Base-by-base conservation (phyloP, 75 land plant genomes). In the Sequoia sempervirens region DNA sequence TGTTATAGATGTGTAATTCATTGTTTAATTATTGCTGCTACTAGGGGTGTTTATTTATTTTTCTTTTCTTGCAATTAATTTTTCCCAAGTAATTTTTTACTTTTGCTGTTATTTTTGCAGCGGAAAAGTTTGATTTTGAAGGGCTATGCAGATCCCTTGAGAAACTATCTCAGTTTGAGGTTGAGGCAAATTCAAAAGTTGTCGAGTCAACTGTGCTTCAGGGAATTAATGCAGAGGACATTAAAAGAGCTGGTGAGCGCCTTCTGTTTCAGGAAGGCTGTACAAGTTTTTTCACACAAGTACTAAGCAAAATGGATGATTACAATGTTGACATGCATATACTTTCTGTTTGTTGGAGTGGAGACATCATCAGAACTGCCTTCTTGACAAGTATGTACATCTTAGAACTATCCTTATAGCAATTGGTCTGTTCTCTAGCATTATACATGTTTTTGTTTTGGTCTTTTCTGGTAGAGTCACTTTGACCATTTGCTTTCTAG, bases 291-390 rank as follows among this genome's bases (percentile, higher is more conserved):
- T 91, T 97, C 45, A 88, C 88, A 85, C 87, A 90, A 30, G 38
- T 92, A 61, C 53, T 84, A 34, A 81, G 41, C 17, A 80, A 83
- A 56, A 87, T 89, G 75, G 88, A 86, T 73, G 78, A 80, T 37
- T 41, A 90, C 80, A 89, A 89, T 79, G 83, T 87, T 26, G 82
- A 86, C 69, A 75, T 90, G 28, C 95, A 95, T 75, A 82, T 95
- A 11, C 84, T 95, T 41, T 96, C 95, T 61, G 94, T 91, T 56
- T 95, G 95, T 88, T 96, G 97, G 99, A 93, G 97, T 88, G 92
- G 87, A 46, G 91, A 93, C 79, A 88, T 95, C 80, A 95, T 96
- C 28, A 88, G 92, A 68, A 85, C 92, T 81, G 90, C 91, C 12
- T 93, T 96, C 80, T 89, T 87, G 13, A 83, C 92, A 90, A 94